Conservation (phyloP, 768 basidiomycete genomes). For the Suillus hirtellus region DNA sequence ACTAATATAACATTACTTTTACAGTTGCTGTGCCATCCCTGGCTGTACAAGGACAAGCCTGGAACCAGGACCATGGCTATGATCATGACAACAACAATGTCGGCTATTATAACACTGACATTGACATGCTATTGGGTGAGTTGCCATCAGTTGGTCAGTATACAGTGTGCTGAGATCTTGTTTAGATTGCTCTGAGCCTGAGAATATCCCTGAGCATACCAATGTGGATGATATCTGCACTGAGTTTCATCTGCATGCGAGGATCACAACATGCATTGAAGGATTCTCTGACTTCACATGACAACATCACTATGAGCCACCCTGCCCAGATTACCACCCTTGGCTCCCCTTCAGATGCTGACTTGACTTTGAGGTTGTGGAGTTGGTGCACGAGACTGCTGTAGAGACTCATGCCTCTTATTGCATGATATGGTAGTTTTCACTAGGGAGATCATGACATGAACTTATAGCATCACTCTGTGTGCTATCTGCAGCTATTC, state of each 20-base stretch:
- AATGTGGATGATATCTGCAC: conserved; percentile 23
- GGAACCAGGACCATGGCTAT: too few relatives aligned
- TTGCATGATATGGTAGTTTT: too few relatives aligned
- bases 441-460: too few relatives aligned
- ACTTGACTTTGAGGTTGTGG: conserved; percentile 33
- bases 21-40: background rate
- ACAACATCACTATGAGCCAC: background rate
- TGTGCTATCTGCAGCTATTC: too few relatives aligned
- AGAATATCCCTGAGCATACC: background rate
- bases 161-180: background rate
- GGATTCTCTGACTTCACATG: conserved; percentile 20
- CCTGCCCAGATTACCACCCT: conserved; percentile 19
- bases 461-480: too few relatives aligned
- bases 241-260: conserved; percentile 24
- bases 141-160: background rate
- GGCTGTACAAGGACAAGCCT: background rate
- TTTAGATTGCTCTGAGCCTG: background rate
- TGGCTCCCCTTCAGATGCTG: conserved; percentile 33
- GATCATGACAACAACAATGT: too few relatives aligned
- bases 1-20: too few relatives aligned
- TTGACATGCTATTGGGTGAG: background rate
- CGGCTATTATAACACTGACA: too few relatives aligned
- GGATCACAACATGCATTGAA: conserved; percentile 8
- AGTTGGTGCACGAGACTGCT: conserved; percentile 26
- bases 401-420: too few relatives aligned